A percentile compares a stretch with the other conserved stretches of the same genome.
phyloP scores from a whole-genome alignment of 495 filamentous ascomycete genomes.

The Lepraria neglecta region DNA sequence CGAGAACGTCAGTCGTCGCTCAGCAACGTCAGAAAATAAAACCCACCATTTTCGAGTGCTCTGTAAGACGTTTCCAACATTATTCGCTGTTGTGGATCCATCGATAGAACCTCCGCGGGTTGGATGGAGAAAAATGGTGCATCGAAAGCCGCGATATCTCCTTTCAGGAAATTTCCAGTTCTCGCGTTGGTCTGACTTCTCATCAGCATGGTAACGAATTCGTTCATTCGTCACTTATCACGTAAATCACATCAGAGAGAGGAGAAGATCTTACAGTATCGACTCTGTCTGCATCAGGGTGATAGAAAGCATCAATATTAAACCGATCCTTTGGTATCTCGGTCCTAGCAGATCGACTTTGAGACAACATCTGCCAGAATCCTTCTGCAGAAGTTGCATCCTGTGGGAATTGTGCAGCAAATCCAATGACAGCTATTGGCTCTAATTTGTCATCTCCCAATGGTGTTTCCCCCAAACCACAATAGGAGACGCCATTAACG shows the following conservation, averaged over 20 bases:
- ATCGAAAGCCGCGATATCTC: neutral
- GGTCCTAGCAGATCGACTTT: conserved; percentile 40
- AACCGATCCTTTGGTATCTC: conserved; percentile 51
- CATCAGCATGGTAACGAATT: no score
- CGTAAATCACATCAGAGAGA: no score
- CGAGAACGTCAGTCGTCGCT: neutral
- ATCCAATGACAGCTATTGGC: conserved; percentile 54
- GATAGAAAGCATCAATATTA: conserved; percentile 53
- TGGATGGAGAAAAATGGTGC: conserved; percentile 8
- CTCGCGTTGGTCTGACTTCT: neutral
- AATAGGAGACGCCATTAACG: no score
- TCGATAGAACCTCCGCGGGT: neutral
- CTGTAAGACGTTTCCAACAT: neutral
- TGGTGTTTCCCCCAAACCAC: no score
- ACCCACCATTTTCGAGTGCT: conserved; percentile 1
- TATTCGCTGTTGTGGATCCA: conserved; percentile 1
- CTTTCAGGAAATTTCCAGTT: neutral
- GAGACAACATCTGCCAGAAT: conserved; percentile 46
- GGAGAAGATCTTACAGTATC: conserved; percentile 12
- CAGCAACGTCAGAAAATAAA: no score
- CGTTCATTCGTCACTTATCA: no score
- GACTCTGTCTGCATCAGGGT: conserved; percentile 38
- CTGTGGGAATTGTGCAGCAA: conserved; percentile 48
- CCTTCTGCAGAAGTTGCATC: conserved; percentile 45
- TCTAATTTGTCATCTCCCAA: no score